Base-by-base conservation (phyloP, 768 basidiomycete species). In the Suillus paluster region DNA sequence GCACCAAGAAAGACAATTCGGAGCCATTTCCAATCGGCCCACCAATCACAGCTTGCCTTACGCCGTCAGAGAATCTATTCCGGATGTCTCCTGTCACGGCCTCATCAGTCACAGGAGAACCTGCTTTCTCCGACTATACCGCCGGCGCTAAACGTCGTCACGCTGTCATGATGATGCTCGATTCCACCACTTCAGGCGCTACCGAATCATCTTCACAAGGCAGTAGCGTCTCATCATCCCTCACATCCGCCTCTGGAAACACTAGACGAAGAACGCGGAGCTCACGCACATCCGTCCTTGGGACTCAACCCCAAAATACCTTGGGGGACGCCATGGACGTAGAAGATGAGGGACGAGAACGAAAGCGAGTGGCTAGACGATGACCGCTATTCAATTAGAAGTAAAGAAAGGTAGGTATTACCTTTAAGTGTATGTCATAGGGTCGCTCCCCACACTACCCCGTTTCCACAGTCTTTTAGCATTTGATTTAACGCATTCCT, bases 101-200 rank as follows among this genome's bases (percentile, higher is more conserved):
- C 9, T 60, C 67, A 14, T 53, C 59, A 80, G 33, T 72, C 82
- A 33, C 72, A 80, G 14, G 54, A 27, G 75, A 36, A 3, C 50
- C 66, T 30, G 63, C 74, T 14, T 69, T 72, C 30, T 5, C 63
- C 5, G 74, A 75, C 34, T 70, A 86, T 42, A 74, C 83, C 5
- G 80, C 84, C 0, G 90, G 89, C 36, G 80, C 84, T 1, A 93
- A 93, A 74, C 86, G 92, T 9, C 83, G 91, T 38, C 89, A 93
- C 66, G 88, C 89, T 0, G 82, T 89, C 68, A 90, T 92, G 87
- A 86, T 90, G 83, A 84, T 88, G 81, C 81, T 89, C 4, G 90
- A 91, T 66, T 77, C 87, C 0, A 68, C 79, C 17, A 67, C 82
- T 14, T 65, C 80, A 0, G 77, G 78, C 30, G 68, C 79, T 25